Percentiles rank a stretch among this genome's conserved stretches.
Evolutionary conservation across 768 basidiomycete species (phyloP).

Genomic region (Boletus subcaerulescens): DNA sequence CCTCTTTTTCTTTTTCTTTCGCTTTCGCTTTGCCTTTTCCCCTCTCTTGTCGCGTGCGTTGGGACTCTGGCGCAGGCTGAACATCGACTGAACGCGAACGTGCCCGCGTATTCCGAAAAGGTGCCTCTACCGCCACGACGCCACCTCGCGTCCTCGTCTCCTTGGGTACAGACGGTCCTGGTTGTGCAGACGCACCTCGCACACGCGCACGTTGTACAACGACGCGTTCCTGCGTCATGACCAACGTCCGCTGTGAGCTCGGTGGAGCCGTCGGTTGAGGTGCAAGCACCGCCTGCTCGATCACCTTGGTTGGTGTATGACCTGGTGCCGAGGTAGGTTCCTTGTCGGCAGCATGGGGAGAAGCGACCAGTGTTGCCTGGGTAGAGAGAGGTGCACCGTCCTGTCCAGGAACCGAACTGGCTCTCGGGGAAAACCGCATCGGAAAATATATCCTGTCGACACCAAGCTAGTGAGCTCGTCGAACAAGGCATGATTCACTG

Average conservation of each 20-base stretch:
- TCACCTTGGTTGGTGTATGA: not conserved
- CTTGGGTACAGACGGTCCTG: constrained; percentile 7
- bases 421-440: not conserved
- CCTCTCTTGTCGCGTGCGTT: not conserved
- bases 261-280: not conserved
- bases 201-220: constrained; percentile 1
- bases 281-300: not conserved
- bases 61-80: not conserved
- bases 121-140: not conserved
- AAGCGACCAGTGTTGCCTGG: constrained; percentile 25
- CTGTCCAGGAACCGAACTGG: not conserved
- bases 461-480: not conserved
- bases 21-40: not conserved
- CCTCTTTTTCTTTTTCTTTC: not conserved
- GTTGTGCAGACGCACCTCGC: constrained; percentile 12
- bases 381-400: constrained; percentile 18
- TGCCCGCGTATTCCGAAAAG: constrained; percentile 20
- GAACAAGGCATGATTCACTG: not conserved
- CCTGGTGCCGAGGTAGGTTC: not conserved
- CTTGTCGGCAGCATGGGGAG: constrained; percentile 11
- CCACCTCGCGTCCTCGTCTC: not conserved
- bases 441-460: constrained; percentile 3
- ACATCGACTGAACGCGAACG: constrained; percentile 22
- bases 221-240: not conserved
- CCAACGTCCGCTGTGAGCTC: constrained; percentile 12